These are phyloP conservation scores for Zasmidium cellare DNA, from an alignment of 2,329 filamentous ascomycete species.

Conservation along the genomic window DNA sequence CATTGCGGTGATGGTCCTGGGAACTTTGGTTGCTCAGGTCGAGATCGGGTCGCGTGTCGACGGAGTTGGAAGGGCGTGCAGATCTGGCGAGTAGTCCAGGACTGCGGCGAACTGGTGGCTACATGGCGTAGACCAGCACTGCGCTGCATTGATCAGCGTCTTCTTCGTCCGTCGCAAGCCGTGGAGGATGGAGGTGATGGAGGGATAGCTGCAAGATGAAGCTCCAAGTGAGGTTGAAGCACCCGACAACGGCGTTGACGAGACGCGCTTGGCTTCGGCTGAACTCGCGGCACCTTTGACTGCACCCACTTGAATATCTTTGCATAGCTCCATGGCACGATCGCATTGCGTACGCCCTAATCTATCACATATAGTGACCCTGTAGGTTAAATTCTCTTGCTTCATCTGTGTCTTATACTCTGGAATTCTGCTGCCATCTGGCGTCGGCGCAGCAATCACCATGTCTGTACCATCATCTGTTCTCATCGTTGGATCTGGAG, in stretches of 20 bases:
- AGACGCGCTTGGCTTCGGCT: not conserved
- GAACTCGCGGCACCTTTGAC: not conserved
- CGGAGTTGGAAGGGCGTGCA: not conserved
- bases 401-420: not conserved
- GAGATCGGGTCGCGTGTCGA: not conserved
- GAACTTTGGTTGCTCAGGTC: not conserved
- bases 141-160: slow-evolving; percentile 20
- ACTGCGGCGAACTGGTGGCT: slow-evolving; percentile 11
- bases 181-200: not conserved
- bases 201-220: not conserved
- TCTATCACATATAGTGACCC: not conserved
- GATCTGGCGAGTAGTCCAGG: not conserved
- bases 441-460: not conserved
- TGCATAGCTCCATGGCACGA: not conserved
- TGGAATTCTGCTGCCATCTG: not conserved
- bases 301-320: not conserved
- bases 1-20: too few relatives aligned
- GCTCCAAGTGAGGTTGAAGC: not conserved
- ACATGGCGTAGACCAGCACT: slow-evolving; percentile 20
- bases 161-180: too few relatives aligned
- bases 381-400: not conserved
- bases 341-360: not conserved
- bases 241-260: not conserved
- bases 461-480: slow-evolving; percentile 41
- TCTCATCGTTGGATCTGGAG: slow-evolving; percentile 53